Base-by-base conservation (phyloP, 2,329 filamentous ascomycete genomes). In the Verticillium zaregamsianum region DNA sequence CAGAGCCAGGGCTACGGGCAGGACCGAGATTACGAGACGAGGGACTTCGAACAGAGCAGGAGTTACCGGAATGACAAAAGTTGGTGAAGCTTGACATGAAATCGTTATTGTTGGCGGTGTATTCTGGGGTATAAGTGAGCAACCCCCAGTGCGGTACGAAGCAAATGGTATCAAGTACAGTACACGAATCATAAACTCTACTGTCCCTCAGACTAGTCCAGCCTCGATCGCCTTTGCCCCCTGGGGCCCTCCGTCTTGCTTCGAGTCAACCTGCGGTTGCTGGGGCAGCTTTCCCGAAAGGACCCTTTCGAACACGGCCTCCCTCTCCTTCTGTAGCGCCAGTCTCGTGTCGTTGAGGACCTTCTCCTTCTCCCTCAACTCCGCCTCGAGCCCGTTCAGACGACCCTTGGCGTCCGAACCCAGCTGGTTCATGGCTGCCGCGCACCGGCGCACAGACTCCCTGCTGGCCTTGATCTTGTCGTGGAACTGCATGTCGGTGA, bases 401-500 rank as follows among this genome's bases (percentile, higher is more conserved):
- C 56, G 56, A 17, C 35, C 14, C 23, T n/a, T 39, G 6, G 20
- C 37, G 14, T 58, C 56, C 9, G 57, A 64, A 12, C 73, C 57
- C 59, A 79, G 72, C 12, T 66, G 62, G 6, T 68, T 62, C 20
- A 81, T 58, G 5, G 68, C 72, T 0, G 69, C 62, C 23, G 70
- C 66, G 49, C 77, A 76, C 55, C 72, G 68, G 8, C 75, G 65
- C 2, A 78, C 71, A 62, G 79, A 73, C 31, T 59, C 60, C 49
- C 74, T 71, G 3, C 76, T 79, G 17, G 73, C 68, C 66, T 82
- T 79, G 63, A 86, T 81, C 69, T 82, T 77, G 14, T 82, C 74
- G 63, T 82, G 81, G 69, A 84, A 83, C 3, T 76, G 75, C 73
- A 81, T 77, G 62, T 85, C 82, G 9, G 75, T 77, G 66, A 82